Evolutionary conservation across 192 early-diverging fungal genomes (phyloP).

Genomic region (Spizellomyces punctatus): DNA sequence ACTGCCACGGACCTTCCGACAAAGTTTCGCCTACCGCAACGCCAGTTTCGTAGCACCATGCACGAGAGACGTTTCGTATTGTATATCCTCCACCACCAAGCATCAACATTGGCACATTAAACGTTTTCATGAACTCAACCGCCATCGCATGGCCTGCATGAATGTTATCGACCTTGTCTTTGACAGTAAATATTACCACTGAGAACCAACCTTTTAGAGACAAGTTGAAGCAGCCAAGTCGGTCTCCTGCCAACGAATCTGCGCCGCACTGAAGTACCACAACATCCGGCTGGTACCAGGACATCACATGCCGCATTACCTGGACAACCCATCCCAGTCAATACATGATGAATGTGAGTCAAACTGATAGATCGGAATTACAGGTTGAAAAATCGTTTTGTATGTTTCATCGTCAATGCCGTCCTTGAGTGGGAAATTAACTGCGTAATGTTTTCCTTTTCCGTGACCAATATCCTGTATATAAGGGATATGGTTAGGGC

Average conservation of each 20-base stretch:
- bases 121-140: slow-evolving; percentile 87
- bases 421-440: slow-evolving; percentile 94
- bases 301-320: slow-evolving; percentile 94
- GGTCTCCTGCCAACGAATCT: slow-evolving; percentile 93
- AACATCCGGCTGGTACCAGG: slow-evolving; percentile 86
- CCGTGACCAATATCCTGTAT: slow-evolving; percentile 86
- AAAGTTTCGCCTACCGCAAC: slow-evolving; percentile 74
- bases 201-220: slow-evolving; percentile 73
- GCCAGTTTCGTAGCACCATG: slow-evolving; percentile 94
- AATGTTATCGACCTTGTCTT: slow-evolving; percentile 26
- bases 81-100: slow-evolving; percentile 97
- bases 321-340: slow-evolving; percentile 28
- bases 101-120: slow-evolving; percentile 88
- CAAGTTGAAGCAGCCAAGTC: slow-evolving; percentile 93
- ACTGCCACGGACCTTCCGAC: slow-evolving; percentile 48
- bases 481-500: not conserved
- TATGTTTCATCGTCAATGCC: slow-evolving; percentile 95
- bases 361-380: slow-evolving; percentile 5
- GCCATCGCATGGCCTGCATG: slow-evolving; percentile 86
- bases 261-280: slow-evolving; percentile 97
- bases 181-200: slow-evolving; percentile 23
- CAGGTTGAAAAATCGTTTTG: slow-evolving; percentile 54
- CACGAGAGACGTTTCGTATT: slow-evolving; percentile 84
- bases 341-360: not conserved
- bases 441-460: slow-evolving; percentile 87